These are phyloP conservation scores for Gaertneriomyces semiglobifer DNA, from an alignment of 192 early-diverging fungal genomes.

Conservation along the genomic window DNA sequence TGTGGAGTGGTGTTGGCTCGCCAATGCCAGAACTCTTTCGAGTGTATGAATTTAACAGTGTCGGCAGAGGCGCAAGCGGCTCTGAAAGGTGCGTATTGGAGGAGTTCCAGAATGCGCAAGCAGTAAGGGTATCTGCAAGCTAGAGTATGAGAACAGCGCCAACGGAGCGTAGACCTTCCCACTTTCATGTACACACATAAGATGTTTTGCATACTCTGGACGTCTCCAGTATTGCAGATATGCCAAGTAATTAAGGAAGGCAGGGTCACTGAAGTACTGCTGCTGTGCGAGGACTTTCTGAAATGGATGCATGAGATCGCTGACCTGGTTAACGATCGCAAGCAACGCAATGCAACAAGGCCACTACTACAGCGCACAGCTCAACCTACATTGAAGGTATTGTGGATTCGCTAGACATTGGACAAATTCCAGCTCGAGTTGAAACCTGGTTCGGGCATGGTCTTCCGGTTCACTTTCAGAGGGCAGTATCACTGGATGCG, in stretches of 20 bases:
- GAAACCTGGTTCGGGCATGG: constrained; percentile 53
- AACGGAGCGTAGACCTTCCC: not conserved
- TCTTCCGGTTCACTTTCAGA: constrained; percentile 16
- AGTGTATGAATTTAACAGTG: constrained; percentile 69
- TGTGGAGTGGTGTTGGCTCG: constrained; percentile 37
- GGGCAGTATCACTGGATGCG: not conserved
- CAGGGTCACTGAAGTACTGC: constrained; percentile 75
- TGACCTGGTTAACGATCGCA: too few relatives aligned
- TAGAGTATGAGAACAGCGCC: not conserved
- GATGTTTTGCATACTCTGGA: constrained; percentile 86
- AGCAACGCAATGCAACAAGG: too few relatives aligned
- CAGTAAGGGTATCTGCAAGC: constrained; percentile 75
- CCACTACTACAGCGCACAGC: not conserved
- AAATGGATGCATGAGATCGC: too few relatives aligned
- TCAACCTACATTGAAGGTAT: constrained; percentile 77
- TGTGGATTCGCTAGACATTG: constrained; percentile 91
- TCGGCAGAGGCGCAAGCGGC: constrained; percentile 68
- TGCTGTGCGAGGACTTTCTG: constrained; percentile 74
- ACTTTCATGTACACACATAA: constrained; percentile 53
- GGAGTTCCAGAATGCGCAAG: constrained; percentile 77
- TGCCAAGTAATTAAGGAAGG: constrained; percentile 84
- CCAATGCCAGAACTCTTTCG: constrained; percentile 80
- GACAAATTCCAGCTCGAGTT: constrained; percentile 93
- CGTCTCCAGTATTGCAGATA: constrained; percentile 89
- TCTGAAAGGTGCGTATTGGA: constrained; percentile 81